Evolutionary conservation across 1,139 yeast species (phyloP).

Genomic region (Lodderomyces pseudojiufengensis): DNA sequence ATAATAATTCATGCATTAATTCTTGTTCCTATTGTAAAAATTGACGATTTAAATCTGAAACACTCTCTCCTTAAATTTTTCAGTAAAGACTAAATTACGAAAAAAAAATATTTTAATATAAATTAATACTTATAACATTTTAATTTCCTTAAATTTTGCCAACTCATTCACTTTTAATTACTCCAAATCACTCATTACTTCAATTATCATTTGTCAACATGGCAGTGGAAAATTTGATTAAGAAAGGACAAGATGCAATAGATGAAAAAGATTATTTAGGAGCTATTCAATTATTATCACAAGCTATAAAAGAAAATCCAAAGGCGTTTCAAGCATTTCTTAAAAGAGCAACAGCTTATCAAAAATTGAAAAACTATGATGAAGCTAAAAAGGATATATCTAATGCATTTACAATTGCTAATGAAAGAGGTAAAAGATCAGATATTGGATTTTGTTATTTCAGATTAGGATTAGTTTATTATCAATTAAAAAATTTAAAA

Average conservation of each 20-base stretch:
- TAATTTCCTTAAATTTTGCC: too few relatives aligned
- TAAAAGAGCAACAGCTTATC: slow-evolving; percentile 56
- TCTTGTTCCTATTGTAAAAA: too few relatives aligned
- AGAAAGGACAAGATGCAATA: slow-evolving; percentile 32
- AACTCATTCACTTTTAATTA: too few relatives aligned
- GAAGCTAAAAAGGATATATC: slow-evolving; percentile 52
- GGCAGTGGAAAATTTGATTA: slow-evolving; percentile 40
- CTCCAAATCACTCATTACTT: too few relatives aligned
- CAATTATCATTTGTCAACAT: slow-evolving; percentile 16
- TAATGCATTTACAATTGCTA: slow-evolving; percentile 54
- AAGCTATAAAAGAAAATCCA: slow-evolving; percentile 38
- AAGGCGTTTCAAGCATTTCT: slow-evolving; percentile 49
- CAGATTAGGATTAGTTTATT: slow-evolving; percentile 52
- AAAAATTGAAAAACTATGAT: slow-evolving; percentile 48
- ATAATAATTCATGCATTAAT: too few relatives aligned
- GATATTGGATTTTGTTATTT: slow-evolving; percentile 59
- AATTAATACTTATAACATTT: too few relatives aligned
- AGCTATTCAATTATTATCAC: slow-evolving; percentile 30
- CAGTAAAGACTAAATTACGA: too few relatives aligned
- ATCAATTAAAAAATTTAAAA: slow-evolving; percentile 41
- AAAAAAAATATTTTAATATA: too few relatives aligned
- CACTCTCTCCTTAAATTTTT: too few relatives aligned
- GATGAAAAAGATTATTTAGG: slow-evolving; percentile 32
- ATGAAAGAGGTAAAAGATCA: slow-evolving; percentile 45
- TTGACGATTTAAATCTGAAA: too few relatives aligned